Evolutionary conservation across 139 green algal genomes (phyloP).

Genomic region (Prasinococcaceae sp.): DNA sequence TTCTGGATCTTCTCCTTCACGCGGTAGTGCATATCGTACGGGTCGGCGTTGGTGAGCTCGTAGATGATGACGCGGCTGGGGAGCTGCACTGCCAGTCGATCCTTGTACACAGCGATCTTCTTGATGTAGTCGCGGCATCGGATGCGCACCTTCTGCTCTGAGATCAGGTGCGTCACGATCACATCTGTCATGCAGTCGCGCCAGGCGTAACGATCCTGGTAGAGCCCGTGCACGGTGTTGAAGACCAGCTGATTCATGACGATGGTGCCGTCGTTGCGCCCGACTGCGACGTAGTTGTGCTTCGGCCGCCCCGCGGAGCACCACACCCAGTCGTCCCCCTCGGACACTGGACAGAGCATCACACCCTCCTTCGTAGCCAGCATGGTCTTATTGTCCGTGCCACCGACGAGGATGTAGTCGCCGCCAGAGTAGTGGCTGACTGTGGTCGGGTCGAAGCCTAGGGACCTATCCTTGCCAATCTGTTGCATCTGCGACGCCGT

Average conservation of each 20-base stretch:
- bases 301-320: constrained; percentile 32
- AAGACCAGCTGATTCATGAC: constrained; percentile 53
- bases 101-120: constrained; percentile 66
- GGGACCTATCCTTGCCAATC: constrained; percentile 37
- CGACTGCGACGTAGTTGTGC: constrained; percentile 55
- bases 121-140: constrained; percentile 61
- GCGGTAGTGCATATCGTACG: constrained; percentile 18
- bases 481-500: constrained; percentile 4
- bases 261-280: constrained; percentile 51
- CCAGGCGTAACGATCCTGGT: constrained; percentile 21
- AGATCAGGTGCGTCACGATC: constrained; percentile 68
- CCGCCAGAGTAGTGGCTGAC: constrained; percentile 40
- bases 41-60: constrained; percentile 29
- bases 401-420: constrained; percentile 46
- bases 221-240: constrained; percentile 25
- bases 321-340: constrained; percentile 52
- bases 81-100: constrained; percentile 65
- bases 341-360: constrained; percentile 38
- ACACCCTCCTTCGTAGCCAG: constrained; percentile 48
- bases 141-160: constrained; percentile 60
- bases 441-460: constrained; percentile 38
- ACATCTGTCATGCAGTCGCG: constrained; percentile 69
- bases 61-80: constrained; percentile 57
- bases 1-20: constrained; percentile 43
- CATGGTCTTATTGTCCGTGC: constrained; percentile 37